These are phyloP conservation scores for Rhodotorula babjevae DNA, from an alignment of 768 basidiomycete genomes.

Conservation along the genomic window DNA sequence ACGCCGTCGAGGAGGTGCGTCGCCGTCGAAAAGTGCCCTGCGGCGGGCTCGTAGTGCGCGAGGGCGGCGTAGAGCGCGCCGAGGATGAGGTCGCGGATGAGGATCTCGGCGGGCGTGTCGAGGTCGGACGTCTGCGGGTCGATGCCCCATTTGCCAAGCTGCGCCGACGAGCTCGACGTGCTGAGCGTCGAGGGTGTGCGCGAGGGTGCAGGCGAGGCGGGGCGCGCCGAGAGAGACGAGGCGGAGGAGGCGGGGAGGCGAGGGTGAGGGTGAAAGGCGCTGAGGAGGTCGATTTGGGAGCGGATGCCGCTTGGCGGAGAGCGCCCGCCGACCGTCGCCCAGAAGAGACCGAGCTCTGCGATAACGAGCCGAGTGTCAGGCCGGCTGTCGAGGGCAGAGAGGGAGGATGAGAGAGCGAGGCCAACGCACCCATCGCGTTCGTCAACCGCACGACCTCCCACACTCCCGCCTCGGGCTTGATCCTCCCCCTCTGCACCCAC, in stretches of 20 bases:
- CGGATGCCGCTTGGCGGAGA: slow-evolving; percentile 1
- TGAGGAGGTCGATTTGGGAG: slow-evolving; percentile 24
- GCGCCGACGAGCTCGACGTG: not conserved
- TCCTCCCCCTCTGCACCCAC: slow-evolving; percentile 11
- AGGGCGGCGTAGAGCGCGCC: slow-evolving; percentile 27
- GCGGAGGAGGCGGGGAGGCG: slow-evolving; percentile 6
- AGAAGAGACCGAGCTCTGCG: slow-evolving; percentile 34
- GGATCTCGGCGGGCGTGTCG: slow-evolving; percentile 33
- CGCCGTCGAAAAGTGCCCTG: not conserved
- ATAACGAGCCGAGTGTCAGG: not conserved
- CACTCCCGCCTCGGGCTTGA: slow-evolving; percentile 3
- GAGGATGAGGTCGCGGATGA: slow-evolving; percentile 36
- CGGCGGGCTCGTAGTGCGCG: not conserved
- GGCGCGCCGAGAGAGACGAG: not conserved
- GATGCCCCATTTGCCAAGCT: not conserved
- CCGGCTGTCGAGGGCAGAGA: too few relatives aligned
- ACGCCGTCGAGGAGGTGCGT: slow-evolving; percentile 9
- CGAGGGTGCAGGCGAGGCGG: not conserved
- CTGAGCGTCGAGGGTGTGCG: not conserved
- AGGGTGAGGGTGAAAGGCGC: slow-evolving; percentile 20
- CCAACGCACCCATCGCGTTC: slow-evolving; percentile 21
- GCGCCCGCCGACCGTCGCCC: slow-evolving; percentile 23
- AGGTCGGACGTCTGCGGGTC: slow-evolving; percentile 16
- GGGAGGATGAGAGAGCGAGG: not conserved
- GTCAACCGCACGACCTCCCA: slow-evolving; percentile 25